Evolutionary conservation across 2,329 filamentous ascomycete species (phyloP), one percentile per base, ranked within the genome.

Genomic region (Uncinocarpus reesii): DNA sequence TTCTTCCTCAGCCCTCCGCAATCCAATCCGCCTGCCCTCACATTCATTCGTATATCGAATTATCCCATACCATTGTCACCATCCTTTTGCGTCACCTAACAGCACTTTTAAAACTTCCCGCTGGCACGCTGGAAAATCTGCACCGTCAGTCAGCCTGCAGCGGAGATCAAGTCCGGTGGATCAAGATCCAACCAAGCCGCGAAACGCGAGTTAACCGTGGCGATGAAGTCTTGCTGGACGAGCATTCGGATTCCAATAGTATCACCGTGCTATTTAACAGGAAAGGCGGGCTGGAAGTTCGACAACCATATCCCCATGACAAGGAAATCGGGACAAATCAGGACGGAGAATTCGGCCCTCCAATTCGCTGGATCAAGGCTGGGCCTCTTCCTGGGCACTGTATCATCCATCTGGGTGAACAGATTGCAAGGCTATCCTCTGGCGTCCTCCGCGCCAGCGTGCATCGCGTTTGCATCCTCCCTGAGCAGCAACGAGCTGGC

Each of bases 131-230:
- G 6, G 45, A 45, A 16, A 48, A 42, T 35, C 37, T 51, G 5
- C 49, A 51, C 37, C 49, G 49, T n/a, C 49, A 36, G 7, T 15
- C 35, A 7, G 49, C 45, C 3, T 44, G 41, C 23, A 51, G 49
- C 29, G 49, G 49, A n/a, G 49, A 51, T 11, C 49, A 51, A 18
- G 43, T 52, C 7, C 51, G 51, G 2, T 52, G 51, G 51, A 52
- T 52, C 24, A 52, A 50, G 29, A 45, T 52, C 13, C 48, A 50
- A 38, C 32, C 50, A 3, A 52, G 47, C 36, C 24, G 32, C 13
- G 42, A 46, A 16, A 20, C 31, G 4, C 38, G 43, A 15, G 13
- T 37, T 6, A 15, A 36, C 1, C 42, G 47, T 21, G 34, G 34
- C 11, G 48, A 52, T n/a, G 37, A 48, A 18, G 29, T 50, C 11